These are phyloP conservation scores for Nemophila menziesii DNA, from an alignment of 257 asterid genomes.

Conservation along the genomic window DNA sequence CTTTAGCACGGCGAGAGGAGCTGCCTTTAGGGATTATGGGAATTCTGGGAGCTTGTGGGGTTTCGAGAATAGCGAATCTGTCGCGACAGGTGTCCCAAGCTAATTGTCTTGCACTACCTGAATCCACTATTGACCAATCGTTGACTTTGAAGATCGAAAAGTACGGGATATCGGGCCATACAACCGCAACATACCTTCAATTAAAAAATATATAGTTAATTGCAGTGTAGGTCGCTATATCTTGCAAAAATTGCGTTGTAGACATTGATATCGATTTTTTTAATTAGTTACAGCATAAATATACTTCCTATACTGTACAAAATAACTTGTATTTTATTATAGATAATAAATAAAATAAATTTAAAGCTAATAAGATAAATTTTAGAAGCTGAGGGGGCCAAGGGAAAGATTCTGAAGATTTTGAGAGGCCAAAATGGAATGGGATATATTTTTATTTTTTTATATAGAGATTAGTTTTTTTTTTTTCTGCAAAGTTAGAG, in stretches of 20 bases:
- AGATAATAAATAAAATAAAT: too few species aligned
- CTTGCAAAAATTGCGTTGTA: too few species aligned
- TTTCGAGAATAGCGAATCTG: conserved; percentile 82
- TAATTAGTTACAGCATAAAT: too few species aligned
- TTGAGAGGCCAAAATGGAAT: too few species aligned
- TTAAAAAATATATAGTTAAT: background rate
- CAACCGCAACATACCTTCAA: conserved; percentile 75
- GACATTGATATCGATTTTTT: too few species aligned
- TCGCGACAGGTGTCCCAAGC: conserved; percentile 97
- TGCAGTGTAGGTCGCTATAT: background rate
- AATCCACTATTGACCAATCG: conserved; percentile 96
- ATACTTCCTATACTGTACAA: too few species aligned
- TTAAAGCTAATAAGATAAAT: background rate
- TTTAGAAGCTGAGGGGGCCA: background rate
- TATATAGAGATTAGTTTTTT: too few species aligned
- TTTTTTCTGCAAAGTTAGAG: too few species aligned
- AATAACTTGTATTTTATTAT: background rate
- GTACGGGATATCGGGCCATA: conserved; percentile 99
- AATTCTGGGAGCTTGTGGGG: conserved; percentile 79
- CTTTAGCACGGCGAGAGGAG: conserved; percentile 90
- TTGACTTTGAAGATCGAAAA: conserved; percentile 86
- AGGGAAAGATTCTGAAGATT: background rate
- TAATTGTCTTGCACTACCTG: conserved; percentile 95
- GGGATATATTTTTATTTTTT: too few species aligned
- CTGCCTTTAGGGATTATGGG: conserved; percentile 81